Evolutionary conservation across 352 stramenopile genomes (phyloP).

Genomic region (Globisporangium solare): DNA sequence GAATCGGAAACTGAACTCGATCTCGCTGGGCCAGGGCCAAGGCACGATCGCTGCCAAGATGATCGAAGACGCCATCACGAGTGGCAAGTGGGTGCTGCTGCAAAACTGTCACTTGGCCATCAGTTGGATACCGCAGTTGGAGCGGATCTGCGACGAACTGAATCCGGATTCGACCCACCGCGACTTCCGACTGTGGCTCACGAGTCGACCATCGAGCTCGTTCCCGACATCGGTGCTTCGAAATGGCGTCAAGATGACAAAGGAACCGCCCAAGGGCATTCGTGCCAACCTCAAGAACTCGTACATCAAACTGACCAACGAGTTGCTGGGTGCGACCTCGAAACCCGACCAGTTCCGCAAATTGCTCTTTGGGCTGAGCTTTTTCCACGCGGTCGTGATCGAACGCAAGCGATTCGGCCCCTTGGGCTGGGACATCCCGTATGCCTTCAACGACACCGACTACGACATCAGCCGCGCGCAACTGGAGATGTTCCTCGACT

Average conservation of each 20-base stretch:
- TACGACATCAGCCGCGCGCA: conserved; percentile 77
- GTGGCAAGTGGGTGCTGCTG: conserved; percentile 89
- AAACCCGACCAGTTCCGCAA: conserved; percentile 44
- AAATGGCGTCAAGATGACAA: conserved; percentile 93
- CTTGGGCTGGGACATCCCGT: conserved; percentile 89
- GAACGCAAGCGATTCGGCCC: conserved; percentile 86
- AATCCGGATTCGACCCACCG: conserved; percentile 81
- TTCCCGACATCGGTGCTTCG: conserved; percentile 89
- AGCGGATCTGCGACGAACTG: conserved; percentile 89
- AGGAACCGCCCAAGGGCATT: conserved; percentile 89
- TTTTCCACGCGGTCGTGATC: conserved; percentile 67
- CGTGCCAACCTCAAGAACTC: conserved; percentile 86
- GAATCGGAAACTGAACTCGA: conserved; percentile 81
- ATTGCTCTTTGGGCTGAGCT: conserved; percentile 52
- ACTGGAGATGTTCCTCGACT: conserved; percentile 91
- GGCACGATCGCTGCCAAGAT: conserved; percentile 83
- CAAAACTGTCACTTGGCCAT: conserved; percentile 93
- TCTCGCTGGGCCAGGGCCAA: conserved; percentile 89
- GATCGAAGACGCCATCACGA: conserved; percentile 83
- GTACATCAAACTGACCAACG: conserved; percentile 89
- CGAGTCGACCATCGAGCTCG: conserved; percentile 56
- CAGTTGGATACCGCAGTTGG: conserved; percentile 90
- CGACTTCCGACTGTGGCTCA: conserved; percentile 94
- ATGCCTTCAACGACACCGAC: conserved; percentile 85
- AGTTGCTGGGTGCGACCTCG: conserved; percentile 24